Evolutionary conservation across 495 filamentous ascomycete genomes (phyloP), one percentile per base, ranked within the genome.

Genomic region (Choiromyces venosus): DNA sequence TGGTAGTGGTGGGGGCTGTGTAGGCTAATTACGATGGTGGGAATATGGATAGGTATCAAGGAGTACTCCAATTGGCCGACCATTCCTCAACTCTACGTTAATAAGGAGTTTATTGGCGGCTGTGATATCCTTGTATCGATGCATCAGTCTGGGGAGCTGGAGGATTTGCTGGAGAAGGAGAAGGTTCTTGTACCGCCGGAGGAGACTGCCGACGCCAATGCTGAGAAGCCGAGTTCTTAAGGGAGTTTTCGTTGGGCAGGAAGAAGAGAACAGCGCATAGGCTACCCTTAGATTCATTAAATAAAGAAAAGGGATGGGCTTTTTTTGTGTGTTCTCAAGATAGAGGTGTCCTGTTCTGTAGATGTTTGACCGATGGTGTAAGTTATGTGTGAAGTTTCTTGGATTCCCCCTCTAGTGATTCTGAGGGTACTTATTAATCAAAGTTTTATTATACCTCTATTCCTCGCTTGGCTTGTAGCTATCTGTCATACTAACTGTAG

Each of bases 11-110:
- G 21, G 25, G 39, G 61, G 18, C 21, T 36, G 39, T 70, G 38
- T 52, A 25, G 42, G 38, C 52, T 68, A 35, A 68, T 65, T 42
- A 25, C 66, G 46, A 39, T 74, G 61, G 70, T 71, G 33, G 70
- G 71, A 69, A 7, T 71, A 56, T 69, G 65, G 65, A 71, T 71
- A 97, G 94, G 96, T 61, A 94, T 99, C 83, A 99, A 99, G 82
- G 94, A 99, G 82, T 99, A 93, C 86, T 96, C 93, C 6, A 94
- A 97, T 80, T 99, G 95, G 95, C 95, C 95, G 12, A 99, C 95
- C 35, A 98, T 99, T 82, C 95, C 95, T 1, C 95, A 98, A 82
- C 86, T 99, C 39, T 99, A 98, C 83, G 85, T 99, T 67, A 87
- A 95, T 68, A 94, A 94, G 83, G 93, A 98, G 82, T 99, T 99